Evolutionary conservation across 305 asterid species (phyloP), one percentile per base, ranked within the genome.

Genomic region (Fraxinus sp.): DNA sequence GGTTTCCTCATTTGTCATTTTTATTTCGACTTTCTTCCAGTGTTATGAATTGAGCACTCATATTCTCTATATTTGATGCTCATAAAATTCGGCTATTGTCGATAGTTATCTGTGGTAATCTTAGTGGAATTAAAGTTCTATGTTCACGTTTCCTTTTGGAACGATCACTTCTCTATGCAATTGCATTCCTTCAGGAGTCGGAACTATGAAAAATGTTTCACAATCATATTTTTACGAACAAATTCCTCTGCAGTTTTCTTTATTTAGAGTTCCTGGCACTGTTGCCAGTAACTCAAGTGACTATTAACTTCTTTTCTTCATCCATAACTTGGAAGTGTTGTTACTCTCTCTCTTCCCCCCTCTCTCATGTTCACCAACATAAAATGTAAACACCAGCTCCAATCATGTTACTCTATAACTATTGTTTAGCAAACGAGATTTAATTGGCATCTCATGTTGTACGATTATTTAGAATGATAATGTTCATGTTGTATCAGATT

Each of bases 401-500:
- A 13, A 68, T 68, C 75, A 68, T 68, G 32, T 13, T 9, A 30
- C 37, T 68, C 75, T 28, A 26, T 16, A 3, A 26, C 30, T 8
- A 11, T 30, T 28, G 39, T 68, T 66, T 66, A 66, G 74, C 36
- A 66, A 26, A 26, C 28, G 74, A 66, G 7, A 66, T 28, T 24
- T 28, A 4, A 26, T 6, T 28, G 36, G 74, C 37, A 68, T 26
- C 75, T 68, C 36, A 68, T 68, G 75, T 8, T 68, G 39, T 28
- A 30, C n/a, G 10, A 35, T 68, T 28, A 68, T 30, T 68, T 68
- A 68, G 39, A 30, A 28, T 68, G 39, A 68, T 68, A 68, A 26
- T 68, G 39, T 68, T 68, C 37, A 4, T 74, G 18, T 79, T 68
- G 79, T 81, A 49, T 75, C 90, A 91, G 93, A 79, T 87, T 83